phyloP scores from a whole-genome alignment of 768 basidiomycete species.

The Amanita inopinata region DNA sequence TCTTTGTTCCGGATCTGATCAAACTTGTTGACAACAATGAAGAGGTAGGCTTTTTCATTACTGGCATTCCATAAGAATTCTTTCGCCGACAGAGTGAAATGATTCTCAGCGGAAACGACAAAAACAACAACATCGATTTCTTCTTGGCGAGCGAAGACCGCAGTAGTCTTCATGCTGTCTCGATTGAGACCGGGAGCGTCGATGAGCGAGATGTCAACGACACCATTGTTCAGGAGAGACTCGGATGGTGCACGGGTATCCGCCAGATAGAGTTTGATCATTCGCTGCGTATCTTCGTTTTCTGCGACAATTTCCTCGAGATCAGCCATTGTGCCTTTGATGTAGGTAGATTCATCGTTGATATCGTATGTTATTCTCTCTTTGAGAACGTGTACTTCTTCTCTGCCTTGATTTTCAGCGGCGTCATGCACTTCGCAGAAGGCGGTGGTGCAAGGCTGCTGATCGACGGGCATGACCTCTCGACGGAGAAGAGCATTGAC shows the following conservation, averaged over 20 bases:
- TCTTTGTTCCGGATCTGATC: slow-evolving; percentile 94
- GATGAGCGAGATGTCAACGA: slow-evolving; percentile 96
- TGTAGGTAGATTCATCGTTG: slow-evolving; percentile 68
- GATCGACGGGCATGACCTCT: slow-evolving; percentile 93
- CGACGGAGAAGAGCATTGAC: slow-evolving; percentile 91
- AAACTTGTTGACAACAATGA: slow-evolving; percentile 98
- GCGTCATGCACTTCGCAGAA: slow-evolving; percentile 97
- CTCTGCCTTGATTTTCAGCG: slow-evolving; percentile 64
- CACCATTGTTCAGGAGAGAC: slow-evolving; percentile 88
- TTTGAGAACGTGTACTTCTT: slow-evolving; percentile 81
- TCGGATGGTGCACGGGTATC: slow-evolving; percentile 71
- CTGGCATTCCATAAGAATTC: slow-evolving; percentile 91
- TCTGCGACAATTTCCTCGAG: slow-evolving; percentile 75
- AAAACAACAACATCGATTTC: slow-evolving; percentile 99
- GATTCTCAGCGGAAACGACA: slow-evolving; percentile 96
- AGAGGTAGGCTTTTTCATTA: slow-evolving; percentile 95
- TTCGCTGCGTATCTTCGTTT: slow-evolving; percentile 58
- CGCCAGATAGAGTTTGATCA: slow-evolving; percentile 83
- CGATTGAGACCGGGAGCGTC: slow-evolving; percentile 97
- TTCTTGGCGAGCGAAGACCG: slow-evolving; percentile 89
- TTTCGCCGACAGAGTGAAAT: slow-evolving; percentile 92
- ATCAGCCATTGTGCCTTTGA: slow-evolving; percentile 51
- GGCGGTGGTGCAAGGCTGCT: slow-evolving; percentile 94
- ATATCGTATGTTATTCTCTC: slow-evolving; percentile 60
- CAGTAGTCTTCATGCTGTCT: slow-evolving; percentile 90